Percentiles rank a stretch among this genome's conserved stretches.
These are phyloP conservation scores for Acanthamoeba healyi DNA, from an alignment of 208 protist genomes.

Conservation along the genomic window DNA sequence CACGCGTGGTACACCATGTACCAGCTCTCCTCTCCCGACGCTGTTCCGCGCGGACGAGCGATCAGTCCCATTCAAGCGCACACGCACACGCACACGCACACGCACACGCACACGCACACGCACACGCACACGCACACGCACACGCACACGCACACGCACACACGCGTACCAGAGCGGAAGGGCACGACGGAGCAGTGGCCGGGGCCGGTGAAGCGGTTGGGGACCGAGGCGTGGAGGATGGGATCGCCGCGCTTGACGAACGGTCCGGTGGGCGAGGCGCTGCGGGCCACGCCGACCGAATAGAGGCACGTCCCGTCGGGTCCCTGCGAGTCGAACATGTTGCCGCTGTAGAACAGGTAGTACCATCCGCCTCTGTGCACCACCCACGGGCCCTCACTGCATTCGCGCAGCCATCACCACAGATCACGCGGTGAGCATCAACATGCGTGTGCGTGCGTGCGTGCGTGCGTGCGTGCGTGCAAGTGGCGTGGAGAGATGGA, in stretches of 20 bases:
- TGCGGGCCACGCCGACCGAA: conserved; percentile 6
- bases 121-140: too few species aligned
- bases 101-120: not conserved
- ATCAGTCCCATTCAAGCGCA: not conserved
- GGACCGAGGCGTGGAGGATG: not conserved
- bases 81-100: not conserved
- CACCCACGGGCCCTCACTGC: conserved; percentile 25
- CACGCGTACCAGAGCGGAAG: not conserved
- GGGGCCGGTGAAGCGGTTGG: conserved; percentile 44
- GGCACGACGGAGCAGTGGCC: conserved; percentile 14
- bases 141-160: not conserved
- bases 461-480: too few species aligned
- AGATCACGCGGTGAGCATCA: too few species aligned
- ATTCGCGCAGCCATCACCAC: not conserved
- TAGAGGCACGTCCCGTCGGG: conserved; percentile 8
- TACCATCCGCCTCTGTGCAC: not conserved
- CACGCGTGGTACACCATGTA: conserved; percentile 33
- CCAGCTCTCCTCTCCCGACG: not conserved
- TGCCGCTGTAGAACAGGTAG: conserved; percentile 50
- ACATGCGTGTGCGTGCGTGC: too few species aligned
- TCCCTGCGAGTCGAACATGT: not conserved
- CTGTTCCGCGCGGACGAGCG: not conserved
- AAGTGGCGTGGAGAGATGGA: not conserved
- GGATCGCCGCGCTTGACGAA: conserved; percentile 18
- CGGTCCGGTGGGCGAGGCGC: not conserved